Conservation (phyloP, 2,329 filamentous ascomycete genomes). For the Thelonectria olida region DNA sequence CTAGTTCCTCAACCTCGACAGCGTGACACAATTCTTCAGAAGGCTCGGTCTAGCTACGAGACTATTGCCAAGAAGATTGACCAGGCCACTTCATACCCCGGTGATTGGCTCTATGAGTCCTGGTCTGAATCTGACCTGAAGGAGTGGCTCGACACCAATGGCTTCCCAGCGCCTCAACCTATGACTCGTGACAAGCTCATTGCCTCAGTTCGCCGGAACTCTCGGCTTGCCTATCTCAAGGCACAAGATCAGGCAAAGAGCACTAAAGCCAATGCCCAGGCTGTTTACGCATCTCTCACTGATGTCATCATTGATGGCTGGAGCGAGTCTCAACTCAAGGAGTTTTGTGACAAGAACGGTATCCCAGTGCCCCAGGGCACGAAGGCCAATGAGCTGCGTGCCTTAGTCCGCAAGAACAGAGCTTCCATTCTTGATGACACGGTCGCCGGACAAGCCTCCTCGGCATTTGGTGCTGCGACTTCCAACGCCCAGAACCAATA, state of each 20-base stretch:
- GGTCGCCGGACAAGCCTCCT: conserved; percentile 63
- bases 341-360: conserved; percentile 90
- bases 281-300: conserved; percentile 78
- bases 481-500: conserved; percentile 80
- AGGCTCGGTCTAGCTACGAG: conserved; percentile 85
- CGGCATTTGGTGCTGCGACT: conserved; percentile 76
- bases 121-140: conserved; percentile 97
- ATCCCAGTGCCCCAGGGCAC: conserved; percentile 90
- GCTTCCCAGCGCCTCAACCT: conserved; percentile 86
- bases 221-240: conserved; percentile 79
- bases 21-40: conserved; percentile 82
- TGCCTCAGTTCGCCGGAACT: conserved; percentile 89
- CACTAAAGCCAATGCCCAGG: conserved; percentile 71
- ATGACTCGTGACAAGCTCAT: conserved; percentile 87
- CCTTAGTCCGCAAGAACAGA: conserved; percentile 88
- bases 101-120: conserved; percentile 90
- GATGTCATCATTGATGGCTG: conserved; percentile 89
- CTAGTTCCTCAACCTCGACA: conserved; percentile 83
- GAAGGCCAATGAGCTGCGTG: conserved; percentile 87
- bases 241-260: conserved; percentile 68
- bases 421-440: conserved; percentile 76
- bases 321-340: conserved; percentile 89
- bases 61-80: conserved; percentile 76
- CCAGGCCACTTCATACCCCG: conserved; percentile 86
- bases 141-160: conserved; percentile 89